Conservation (phyloP, 495 filamentous ascomycete species). For the Stereocaulon alpinum region DNA sequence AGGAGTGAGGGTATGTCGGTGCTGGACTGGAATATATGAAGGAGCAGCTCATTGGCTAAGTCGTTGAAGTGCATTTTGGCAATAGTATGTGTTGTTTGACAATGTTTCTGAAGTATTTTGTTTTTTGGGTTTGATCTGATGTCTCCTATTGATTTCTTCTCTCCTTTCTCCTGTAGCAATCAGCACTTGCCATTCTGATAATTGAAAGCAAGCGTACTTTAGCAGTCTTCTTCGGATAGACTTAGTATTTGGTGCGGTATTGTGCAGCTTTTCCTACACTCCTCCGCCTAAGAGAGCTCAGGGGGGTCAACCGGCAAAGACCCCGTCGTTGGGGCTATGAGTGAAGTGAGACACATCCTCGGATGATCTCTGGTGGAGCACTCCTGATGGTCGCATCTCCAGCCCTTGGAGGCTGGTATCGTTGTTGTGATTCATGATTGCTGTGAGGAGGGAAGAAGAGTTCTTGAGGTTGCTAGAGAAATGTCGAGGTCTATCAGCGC, state of each 20-base stretch:
- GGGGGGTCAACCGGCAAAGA: slow-evolving; percentile 41
- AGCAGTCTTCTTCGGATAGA: neutral
- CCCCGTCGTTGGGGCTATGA: slow-evolving; percentile 71
- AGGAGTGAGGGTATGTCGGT: slow-evolving; percentile 42
- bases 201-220: neutral
- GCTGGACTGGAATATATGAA: slow-evolving; percentile 49
- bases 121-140: neutral
- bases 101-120: slow-evolving; percentile 11
- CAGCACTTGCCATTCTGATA: neutral
- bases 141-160: neutral
- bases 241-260: neutral
- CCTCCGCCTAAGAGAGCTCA: slow-evolving; percentile 28
- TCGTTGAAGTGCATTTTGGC: slow-evolving; percentile 37
- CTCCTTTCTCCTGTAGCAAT: neutral
- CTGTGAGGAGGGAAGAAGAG: neutral
- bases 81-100: neutral
- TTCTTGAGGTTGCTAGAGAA: neutral
- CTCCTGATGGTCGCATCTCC: neutral
- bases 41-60: slow-evolving; percentile 52
- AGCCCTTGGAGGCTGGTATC: slow-evolving; percentile 15
- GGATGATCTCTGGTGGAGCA: slow-evolving; percentile 18
- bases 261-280: slow-evolving; percentile 16
- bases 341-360: slow-evolving; percentile 34
- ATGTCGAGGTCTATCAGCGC: neutral
- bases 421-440: slow-evolving; percentile 13